Conservation (phyloP, 768 basidiomycete species). For the Daedaleopsis nitida region DNA sequence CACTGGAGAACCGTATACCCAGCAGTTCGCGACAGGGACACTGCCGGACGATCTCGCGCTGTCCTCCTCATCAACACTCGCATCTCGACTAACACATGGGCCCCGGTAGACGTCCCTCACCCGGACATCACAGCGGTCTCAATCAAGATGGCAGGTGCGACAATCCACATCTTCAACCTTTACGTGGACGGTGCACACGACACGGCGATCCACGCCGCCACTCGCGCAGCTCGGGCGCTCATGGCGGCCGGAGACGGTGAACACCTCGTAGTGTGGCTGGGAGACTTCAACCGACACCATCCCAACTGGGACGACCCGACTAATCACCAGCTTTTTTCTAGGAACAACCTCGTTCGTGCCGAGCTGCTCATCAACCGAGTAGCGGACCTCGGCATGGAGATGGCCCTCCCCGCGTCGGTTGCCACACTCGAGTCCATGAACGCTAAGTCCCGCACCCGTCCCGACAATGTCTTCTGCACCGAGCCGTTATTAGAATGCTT, state of each 20-base stretch:
- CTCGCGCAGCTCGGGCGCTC: too few species aligned
- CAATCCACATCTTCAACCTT: slow-evolving; percentile 38
- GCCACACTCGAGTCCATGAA: slow-evolving; percentile 35
- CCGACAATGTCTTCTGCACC: slow-evolving; percentile 47
- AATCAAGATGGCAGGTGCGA: slow-evolving; percentile 17
- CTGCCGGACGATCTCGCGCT: neutral
- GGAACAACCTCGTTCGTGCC: slow-evolving; percentile 20
- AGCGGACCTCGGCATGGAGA: too few species aligned
- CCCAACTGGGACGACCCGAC: slow-evolving; percentile 37
- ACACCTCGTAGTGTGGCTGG: too few species aligned
- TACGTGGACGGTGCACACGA: slow-evolving; percentile 38
- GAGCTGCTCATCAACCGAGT: too few species aligned
- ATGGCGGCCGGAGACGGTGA: too few species aligned
- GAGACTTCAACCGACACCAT: too few species aligned
- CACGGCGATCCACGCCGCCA: too few species aligned
- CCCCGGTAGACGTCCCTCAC: slow-evolving; percentile 2
- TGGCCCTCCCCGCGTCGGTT: too few species aligned
- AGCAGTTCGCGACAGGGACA: slow-evolving; percentile 9
- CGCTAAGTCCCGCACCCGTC: slow-evolving; percentile 38
- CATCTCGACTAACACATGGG: slow-evolving; percentile 17
- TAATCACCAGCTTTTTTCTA: slow-evolving; percentile 40
- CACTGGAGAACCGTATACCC: too few species aligned
- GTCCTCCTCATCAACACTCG: slow-evolving; percentile 16
- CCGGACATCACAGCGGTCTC: slow-evolving; percentile 34
- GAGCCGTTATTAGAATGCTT: slow-evolving; percentile 19